phyloP scores from a whole-genome alignment of 139 green algal species.

The Chlamydomonas schloesseri region DNA sequence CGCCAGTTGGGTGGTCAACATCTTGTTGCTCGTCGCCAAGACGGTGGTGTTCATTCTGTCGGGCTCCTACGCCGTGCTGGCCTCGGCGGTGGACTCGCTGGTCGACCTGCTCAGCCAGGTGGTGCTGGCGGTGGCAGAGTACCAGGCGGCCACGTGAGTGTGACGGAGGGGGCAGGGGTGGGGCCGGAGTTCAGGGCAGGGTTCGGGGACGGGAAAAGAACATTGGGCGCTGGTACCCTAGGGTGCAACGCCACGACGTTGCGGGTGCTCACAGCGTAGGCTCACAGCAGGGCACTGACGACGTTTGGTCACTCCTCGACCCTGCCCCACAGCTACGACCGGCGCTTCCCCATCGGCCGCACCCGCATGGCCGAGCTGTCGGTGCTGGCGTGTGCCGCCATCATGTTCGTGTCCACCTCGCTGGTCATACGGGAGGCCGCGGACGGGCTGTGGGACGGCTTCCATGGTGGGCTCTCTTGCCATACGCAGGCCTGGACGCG shows the following conservation, averaged over 20 bases:
- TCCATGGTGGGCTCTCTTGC: conserved; percentile 10
- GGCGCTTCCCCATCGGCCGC: conserved; percentile 29
- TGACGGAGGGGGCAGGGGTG: background rate
- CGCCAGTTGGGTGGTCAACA: conserved; percentile 51
- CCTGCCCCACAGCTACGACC: background rate
- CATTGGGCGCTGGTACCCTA: background rate
- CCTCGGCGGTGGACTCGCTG: conserved; percentile 71
- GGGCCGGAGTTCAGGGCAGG: too few relatives aligned
- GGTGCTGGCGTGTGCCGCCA: conserved; percentile 21
- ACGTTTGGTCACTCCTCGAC: background rate
- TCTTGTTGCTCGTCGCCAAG: conserved; percentile 32
- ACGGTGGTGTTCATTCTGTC: background rate
- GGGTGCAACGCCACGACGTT: background rate
- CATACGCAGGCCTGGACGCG: too few relatives aligned
- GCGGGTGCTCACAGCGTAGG: too few relatives aligned
- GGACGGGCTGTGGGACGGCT: background rate
- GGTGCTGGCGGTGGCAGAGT: conserved; percentile 76
- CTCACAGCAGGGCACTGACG: too few relatives aligned
- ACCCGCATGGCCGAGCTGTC: conserved; percentile 32
- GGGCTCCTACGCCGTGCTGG: conserved; percentile 69
- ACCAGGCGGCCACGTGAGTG: conserved; percentile 7
- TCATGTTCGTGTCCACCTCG: conserved; percentile 31
- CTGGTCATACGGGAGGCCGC: conserved; percentile 24
- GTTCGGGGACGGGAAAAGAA: background rate
- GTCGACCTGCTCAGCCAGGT: conserved; percentile 78